Base-by-base conservation (phyloP, 1,284 basidiomycete genomes). In the Trichosporon sp. region DNA sequence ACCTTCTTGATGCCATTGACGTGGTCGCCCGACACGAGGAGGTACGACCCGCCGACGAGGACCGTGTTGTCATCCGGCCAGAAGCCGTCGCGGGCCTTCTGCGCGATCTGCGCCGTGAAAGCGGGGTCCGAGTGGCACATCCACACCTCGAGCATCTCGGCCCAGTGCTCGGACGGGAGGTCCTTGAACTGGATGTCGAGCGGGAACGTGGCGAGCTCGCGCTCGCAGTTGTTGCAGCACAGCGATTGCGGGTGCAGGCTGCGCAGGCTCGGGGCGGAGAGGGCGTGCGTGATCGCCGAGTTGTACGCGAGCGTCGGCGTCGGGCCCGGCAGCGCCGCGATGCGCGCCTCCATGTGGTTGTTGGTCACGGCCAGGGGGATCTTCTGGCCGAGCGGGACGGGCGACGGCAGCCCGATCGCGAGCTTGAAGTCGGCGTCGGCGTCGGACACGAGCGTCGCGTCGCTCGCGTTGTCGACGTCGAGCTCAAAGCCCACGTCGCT, bases 81-180 rank as follows among this genome's bases (percentile, higher is more conserved):
- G 79, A 95, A 93, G 0, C 90, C 92, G 38, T 86, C 84, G 74
- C 86, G 87, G 0, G 88, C 88, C 73, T 88, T 87, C 72, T 87
- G 86, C 60, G 88, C 84, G 3, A 93, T 86, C 18, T 90, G 86
- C 27, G 90, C 89, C 68, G 90, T 87, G 62, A 95, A 84, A 34
- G 87, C 88, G 83, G 96, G 94, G 78, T 97, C 94, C 23, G 89
- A 83, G 82, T 98, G 96, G 78, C 95, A 98, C 92, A 99, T 95
- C 95, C 95, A 98, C 2, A 93, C 91, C 70, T 98, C 95, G 25
- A 98, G 89, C 47, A 98, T 88, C 81, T 99, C 95, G 69, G 94
- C 91, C 95, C 95, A 99, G 76, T 97, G 90, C 78, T 97, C 93
- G 1, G 92, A 95, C 0, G 95, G 95, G 7, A 99, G 85, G 76